A percentile compares a stretch with the other conserved stretches of the same genome.
Conservation (phyloP, 1,284 basidiomycete genomes). For the Coniferiporia weirii region DNA sequence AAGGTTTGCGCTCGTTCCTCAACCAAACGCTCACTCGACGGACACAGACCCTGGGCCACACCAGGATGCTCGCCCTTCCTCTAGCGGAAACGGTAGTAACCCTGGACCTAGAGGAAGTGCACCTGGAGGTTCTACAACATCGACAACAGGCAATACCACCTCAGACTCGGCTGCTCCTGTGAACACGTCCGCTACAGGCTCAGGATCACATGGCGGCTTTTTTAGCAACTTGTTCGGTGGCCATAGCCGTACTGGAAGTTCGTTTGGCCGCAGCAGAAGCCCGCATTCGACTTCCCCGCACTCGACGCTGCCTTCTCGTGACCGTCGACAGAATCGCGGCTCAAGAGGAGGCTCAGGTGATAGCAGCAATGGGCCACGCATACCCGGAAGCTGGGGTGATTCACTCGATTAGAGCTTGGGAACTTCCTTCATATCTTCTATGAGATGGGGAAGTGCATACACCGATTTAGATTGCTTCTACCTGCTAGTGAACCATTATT, state of each 20-base stretch:
- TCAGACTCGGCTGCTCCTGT: not conserved
- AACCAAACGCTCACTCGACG: slow-evolving; percentile 8
- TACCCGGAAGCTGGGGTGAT: slow-evolving; percentile 9
- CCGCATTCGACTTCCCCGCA: not conserved
- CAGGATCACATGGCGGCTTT: slow-evolving; percentile 1
- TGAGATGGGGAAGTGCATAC: not conserved
- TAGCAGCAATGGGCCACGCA: not conserved
- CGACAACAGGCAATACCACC: not conserved
- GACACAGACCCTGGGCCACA: not conserved
- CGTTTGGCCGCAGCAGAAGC: not conserved
- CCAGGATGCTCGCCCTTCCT: not conserved
- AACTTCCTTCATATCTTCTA: not conserved
- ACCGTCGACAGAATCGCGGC: not conserved
- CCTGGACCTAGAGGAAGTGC: not conserved
- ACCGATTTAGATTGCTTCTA: not conserved
- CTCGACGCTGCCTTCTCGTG: not conserved
- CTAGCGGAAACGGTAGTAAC: not conserved
- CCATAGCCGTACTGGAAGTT: not conserved
- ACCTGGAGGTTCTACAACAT: not conserved
- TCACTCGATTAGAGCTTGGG: not conserved
- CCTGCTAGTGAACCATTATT: not conserved
- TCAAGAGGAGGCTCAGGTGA: not conserved
- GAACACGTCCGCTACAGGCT: not conserved
- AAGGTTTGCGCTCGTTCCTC: slow-evolving; percentile 11
- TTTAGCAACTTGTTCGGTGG: not conserved